Evolutionary conservation across 2,329 filamentous ascomycete genomes (phyloP).

Genomic region (Colletotrichum trifolii): DNA sequence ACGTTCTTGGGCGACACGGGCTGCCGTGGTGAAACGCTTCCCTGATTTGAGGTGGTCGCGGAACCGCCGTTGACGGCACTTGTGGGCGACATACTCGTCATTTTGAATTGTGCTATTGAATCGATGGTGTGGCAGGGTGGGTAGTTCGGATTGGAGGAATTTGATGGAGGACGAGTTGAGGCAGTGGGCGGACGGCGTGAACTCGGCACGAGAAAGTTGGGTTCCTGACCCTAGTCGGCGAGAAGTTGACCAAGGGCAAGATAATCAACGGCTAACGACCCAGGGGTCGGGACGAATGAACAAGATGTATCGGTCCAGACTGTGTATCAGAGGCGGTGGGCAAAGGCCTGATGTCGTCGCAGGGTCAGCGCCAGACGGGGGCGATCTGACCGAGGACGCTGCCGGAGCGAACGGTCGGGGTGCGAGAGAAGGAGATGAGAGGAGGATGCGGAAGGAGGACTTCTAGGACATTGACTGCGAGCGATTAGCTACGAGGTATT

Average conservation of each 20-base stretch:
- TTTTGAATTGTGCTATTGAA: constrained; percentile 44
- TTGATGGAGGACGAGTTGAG: constrained; percentile 36
- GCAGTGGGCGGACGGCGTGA: constrained; percentile 32
- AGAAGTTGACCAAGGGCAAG: constrained; percentile 35
- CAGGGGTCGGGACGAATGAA: constrained; percentile 4
- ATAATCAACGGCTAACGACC: constrained; percentile 40
- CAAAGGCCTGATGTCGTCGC: constrained; percentile 24
- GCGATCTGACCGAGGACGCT: constrained; percentile 36
- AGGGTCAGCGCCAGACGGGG: constrained; percentile 33
- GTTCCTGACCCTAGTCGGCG: constrained; percentile 24
- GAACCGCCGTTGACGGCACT: constrained; percentile 47
- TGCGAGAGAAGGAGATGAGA: constrained; percentile 4
- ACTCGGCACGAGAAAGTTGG: constrained; percentile 25
- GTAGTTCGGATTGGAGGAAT: constrained; percentile 38
- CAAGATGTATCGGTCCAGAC: constrained; percentile 4
- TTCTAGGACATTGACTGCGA: constrained; percentile 30
- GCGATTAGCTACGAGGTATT: constrained; percentile 29
- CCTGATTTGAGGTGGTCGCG: constrained; percentile 52
- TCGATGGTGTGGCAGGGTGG: constrained; percentile 42
- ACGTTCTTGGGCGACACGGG: constrained; percentile 74
- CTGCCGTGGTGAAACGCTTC: constrained; percentile 60
- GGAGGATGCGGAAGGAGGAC: constrained; percentile 16
- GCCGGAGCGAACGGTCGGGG: constrained; percentile 36
- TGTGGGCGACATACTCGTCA: constrained; percentile 61
- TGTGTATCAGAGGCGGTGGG: constrained; percentile 2